Conservation (phyloP, 2,329 filamentous ascomycete genomes). For the Monilinia fructigena region DNA sequence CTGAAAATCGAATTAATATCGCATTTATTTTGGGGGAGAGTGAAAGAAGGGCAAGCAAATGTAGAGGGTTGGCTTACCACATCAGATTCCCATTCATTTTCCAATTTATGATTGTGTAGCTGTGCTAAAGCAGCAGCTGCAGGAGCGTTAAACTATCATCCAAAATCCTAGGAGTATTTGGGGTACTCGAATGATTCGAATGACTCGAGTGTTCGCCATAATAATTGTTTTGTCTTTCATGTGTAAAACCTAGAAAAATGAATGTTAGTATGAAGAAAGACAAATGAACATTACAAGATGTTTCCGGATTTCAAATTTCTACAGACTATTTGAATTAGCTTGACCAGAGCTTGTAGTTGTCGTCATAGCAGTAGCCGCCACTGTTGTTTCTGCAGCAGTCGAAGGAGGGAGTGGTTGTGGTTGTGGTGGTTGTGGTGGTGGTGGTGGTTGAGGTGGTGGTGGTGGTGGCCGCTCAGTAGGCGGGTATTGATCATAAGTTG, state of each 20-base stretch:
- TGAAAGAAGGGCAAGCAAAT: not conserved
- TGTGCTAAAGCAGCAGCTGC: slow-evolving; percentile 80
- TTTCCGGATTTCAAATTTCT: slow-evolving; percentile 6
- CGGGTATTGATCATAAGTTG: slow-evolving; percentile 44
- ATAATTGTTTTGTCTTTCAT: slow-evolving; percentile 62
- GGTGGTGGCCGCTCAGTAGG: slow-evolving; percentile 52
- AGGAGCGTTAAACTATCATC: slow-evolving; percentile 66
- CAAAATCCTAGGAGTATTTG: slow-evolving; percentile 65
- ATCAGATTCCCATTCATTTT: slow-evolving; percentile 76
- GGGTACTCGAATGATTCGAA: slow-evolving; percentile 54
- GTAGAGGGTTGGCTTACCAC: slow-evolving; percentile 54
- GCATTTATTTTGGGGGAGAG: not conserved
- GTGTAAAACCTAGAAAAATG: slow-evolving; percentile 49
- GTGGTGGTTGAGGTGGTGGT: too few relatives aligned
- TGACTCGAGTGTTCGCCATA: slow-evolving; percentile 51
- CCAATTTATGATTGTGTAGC: slow-evolving; percentile 74
- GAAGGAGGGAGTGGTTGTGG: not conserved
- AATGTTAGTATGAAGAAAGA: slow-evolving; percentile 31
- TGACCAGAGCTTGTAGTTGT: slow-evolving; percentile 29
- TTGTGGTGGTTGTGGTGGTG: not conserved
- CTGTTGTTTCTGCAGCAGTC: too few relatives aligned
- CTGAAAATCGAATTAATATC: slow-evolving; percentile 44
- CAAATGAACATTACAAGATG: slow-evolving; percentile 21
- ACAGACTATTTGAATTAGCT: slow-evolving; percentile 35
- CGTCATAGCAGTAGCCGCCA: not conserved